Evolutionary conservation across 2,329 filamentous ascomycete genomes (phyloP).

Genomic region (Colletotrichum sublineola): DNA sequence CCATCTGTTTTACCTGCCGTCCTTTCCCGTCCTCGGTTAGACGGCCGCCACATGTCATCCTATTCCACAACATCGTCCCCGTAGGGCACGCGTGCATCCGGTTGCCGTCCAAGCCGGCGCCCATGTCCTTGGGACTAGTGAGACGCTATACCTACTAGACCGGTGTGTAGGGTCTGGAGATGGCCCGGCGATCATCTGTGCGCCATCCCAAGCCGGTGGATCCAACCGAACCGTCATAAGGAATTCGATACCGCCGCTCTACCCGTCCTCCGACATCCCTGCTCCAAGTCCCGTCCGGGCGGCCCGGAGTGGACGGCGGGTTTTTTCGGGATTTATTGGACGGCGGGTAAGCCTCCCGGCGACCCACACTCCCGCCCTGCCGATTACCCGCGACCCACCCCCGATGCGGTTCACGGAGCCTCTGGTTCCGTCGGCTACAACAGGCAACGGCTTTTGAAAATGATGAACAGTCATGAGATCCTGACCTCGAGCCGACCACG

Average conservation of each 20-base stretch:
- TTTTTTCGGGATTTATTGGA: constrained; percentile 8
- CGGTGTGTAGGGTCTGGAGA: neutral
- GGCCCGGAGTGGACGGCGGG: constrained; percentile 7
- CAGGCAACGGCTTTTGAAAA: neutral
- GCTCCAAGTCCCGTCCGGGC: constrained; percentile 9
- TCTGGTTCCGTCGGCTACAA: constrained; percentile 22
- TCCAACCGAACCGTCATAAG: neutral
- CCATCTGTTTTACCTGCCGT: neutral
- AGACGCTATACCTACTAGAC: neutral
- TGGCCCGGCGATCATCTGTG: no score
- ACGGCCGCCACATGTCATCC: neutral
- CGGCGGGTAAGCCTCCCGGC: constrained; percentile 5
- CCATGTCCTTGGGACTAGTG: neutral
- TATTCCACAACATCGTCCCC: neutral
- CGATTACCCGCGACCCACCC: neutral
- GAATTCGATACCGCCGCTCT: neutral
- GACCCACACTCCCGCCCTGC: constrained; percentile 30
- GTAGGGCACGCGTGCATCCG: constrained; percentile 8
- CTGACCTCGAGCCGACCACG: neutral
- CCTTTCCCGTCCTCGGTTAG: neutral
- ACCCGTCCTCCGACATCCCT: neutral
- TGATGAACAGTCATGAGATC: neutral
- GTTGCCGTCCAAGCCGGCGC: neutral
- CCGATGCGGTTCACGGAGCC: constrained; percentile 28
- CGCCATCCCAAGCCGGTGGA: no score